Conservation (phyloP, 352 stramenopile species). For the Pythium utonaiense region DNA sequence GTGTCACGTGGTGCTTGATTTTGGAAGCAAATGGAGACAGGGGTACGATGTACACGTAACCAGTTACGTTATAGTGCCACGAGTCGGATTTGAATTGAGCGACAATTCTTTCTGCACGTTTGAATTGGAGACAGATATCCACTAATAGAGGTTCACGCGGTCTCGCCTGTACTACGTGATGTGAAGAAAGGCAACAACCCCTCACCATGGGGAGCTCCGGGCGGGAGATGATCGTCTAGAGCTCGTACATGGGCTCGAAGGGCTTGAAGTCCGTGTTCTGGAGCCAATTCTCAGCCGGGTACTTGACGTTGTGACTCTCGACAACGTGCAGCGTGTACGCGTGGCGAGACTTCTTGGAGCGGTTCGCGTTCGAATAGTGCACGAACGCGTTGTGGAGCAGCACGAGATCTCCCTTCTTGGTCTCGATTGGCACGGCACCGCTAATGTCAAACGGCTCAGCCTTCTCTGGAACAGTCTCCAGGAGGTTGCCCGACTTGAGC, state of each 20-base stretch:
- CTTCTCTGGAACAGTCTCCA: constrained; percentile 56
- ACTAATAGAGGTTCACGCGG: neutral
- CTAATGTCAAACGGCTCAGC: constrained; percentile 57
- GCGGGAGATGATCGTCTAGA: no score
- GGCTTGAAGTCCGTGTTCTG: constrained; percentile 80
- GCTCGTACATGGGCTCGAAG: constrained; percentile 64
- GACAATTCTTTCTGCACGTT: no score
- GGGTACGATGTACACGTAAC: neutral
- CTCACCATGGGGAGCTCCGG: neutral
- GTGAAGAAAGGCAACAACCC: neutral
- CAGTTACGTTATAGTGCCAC: neutral
- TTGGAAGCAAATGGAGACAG: neutral
- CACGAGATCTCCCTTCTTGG: constrained; percentile 92
- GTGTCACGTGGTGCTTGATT: neutral
- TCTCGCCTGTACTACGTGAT: neutral
- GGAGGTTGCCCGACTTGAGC: constrained; percentile 35
- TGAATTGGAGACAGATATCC: neutral
- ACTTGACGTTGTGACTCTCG: constrained; percentile 85
- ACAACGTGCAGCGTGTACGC: constrained; percentile 96
- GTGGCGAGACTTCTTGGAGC: constrained; percentile 83
- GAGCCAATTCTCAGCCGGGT: constrained; percentile 92
- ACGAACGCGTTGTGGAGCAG: constrained; percentile 92
- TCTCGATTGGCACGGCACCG: constrained; percentile 62
- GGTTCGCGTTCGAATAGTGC: constrained; percentile 94
- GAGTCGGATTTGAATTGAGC: no score